Evolutionary conservation across 1,284 basidiomycete genomes (phyloP), one percentile per base, ranked within the genome.

Genomic region (Microbotryum saponariae): DNA sequence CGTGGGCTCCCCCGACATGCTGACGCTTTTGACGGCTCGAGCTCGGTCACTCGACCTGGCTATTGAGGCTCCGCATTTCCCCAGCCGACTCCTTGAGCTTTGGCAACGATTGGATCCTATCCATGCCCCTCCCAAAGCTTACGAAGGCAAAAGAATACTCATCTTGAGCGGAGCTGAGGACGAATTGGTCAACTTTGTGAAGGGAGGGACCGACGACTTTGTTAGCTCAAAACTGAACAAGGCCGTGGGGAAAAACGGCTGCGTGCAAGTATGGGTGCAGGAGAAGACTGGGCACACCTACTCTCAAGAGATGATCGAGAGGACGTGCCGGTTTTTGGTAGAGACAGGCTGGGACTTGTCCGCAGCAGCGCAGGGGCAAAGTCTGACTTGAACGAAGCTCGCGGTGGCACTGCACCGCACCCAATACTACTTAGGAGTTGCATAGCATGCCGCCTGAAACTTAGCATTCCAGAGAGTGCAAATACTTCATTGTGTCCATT

Each of bases 1-100:
- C 68, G 81, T 82, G 63, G 89, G 88, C 42, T 89, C 88, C 64
- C 88, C 90, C 0, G 85, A 90, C 76, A 88, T 83, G 70, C 73
- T 80, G 31, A 77, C 78, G 37, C 79, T 87, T 1, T 82, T 90
- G 67, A 74, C 78, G 16, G 77, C 79, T 20, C 83, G 88, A 27
- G 87, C 88, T 3, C 67, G 74, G 18, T 50, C 58, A 29, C 61
- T 74, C 69, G 62, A 76, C 66, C 54, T 68, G 10, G 44, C 63
- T 1, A 27, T 64, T 49, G 77, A 71, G 14, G 78, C 84, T 0
- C 85, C 84, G 0, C 78, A 81, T 64, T 80, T 87, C 67, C 88
- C 88, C 0, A 72, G 76, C 14, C 77, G 79, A 9, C 76, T 89
- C 44, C 73, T 78, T 48, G 72, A 75, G 6, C 73, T 82, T 52